Evolutionary conservation across 2,329 filamentous ascomycete species (phyloP), one percentile per base, ranked within the genome.

Genomic region (Fusarium sp.): DNA sequence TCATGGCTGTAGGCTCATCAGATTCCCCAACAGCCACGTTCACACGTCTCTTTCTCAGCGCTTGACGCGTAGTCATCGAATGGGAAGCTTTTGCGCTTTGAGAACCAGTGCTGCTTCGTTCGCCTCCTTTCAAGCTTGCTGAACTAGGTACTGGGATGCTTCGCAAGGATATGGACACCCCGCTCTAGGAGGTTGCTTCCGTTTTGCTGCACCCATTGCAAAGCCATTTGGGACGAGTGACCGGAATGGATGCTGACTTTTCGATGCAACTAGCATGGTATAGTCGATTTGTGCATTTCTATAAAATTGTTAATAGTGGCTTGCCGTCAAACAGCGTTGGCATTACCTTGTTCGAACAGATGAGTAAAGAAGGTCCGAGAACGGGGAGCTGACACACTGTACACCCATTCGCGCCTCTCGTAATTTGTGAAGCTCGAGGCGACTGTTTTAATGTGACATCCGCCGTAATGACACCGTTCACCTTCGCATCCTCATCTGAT

Each of bases 281-380:
- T 2, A 88, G 75, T 6, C 86, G 84, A 13, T 78, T 81, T 10
- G 75, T 63, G 68, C 87, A 88, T 47, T 76, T 64, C 86, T 89
- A 44, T 5, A 48, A 13, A 32, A 26, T n/a, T 30, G 52, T 79
- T 61, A 80, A 71, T 38, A 65, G 24, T 50, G 26, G 22, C 41
- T 34, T 42, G 63, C 70, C n/a, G 39, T 44, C 30, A 22, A 36
- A 51, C 13, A 36, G 26, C 32, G 18, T 34, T 11, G 30, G 26
- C 80, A 83, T 80, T 77, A 89, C 87, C 81, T 84, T 82, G 70
- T 88, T 88, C 9, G 83, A 80, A 76, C 88, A 90, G 32, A 88
- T 78, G 36, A 89, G 78, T 72, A 87, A 80, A 17, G 81, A 82
- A 8, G 86, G 84, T 5, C 86, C 86, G 28, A 85, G 80, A 28